Evolutionary conservation across 441 rosid genomes (phyloP).

Genomic region (Daphne laureola): DNA sequence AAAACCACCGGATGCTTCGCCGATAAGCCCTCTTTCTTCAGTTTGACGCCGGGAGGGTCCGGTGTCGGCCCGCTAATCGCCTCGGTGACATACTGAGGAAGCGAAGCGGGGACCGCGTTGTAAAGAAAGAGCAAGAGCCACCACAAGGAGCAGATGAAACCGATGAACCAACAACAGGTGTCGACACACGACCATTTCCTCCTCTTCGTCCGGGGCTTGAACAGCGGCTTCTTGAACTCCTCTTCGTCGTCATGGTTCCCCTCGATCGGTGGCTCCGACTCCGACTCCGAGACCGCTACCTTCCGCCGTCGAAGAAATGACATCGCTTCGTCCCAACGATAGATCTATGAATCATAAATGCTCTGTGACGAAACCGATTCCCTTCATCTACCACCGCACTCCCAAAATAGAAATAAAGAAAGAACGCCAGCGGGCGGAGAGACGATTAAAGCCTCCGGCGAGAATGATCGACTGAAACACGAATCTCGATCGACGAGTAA

Average conservation of each 20-base stretch:
- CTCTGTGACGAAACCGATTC: not conserved
- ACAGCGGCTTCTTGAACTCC: slow-evolving; percentile 4
- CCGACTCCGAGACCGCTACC: slow-evolving; percentile 3
- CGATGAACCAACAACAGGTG: slow-evolving; percentile 41
- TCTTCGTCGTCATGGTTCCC: slow-evolving; percentile 5
- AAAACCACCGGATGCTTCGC: slow-evolving; percentile 38
- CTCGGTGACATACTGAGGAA: slow-evolving; percentile 39
- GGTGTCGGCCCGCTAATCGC: slow-evolving; percentile 40
- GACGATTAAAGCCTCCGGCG: too few species aligned
- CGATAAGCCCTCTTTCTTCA: slow-evolving; percentile 33
- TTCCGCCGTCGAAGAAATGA: slow-evolving; percentile 28
- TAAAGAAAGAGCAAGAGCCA: slow-evolving; percentile 35
- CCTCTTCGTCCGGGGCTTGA: not conserved
- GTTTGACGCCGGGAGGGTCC: slow-evolving; percentile 42
- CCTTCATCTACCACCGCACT: not conserved
- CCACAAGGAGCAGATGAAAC: slow-evolving; percentile 30
- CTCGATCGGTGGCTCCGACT: slow-evolving; percentile 7
- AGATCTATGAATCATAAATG: slow-evolving; percentile 3
- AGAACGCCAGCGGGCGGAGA: not conserved
- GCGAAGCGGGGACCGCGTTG: slow-evolving; percentile 40
- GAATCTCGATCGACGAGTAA: too few species aligned
- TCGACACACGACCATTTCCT: slow-evolving; percentile 31
- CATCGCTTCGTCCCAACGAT: slow-evolving; percentile 18
- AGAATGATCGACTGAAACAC: too few species aligned
- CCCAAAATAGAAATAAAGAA: not conserved